phyloP scores from a whole-genome alignment of 1,284 basidiomycete genomes.

The Cryptococcus sp. region DNA sequence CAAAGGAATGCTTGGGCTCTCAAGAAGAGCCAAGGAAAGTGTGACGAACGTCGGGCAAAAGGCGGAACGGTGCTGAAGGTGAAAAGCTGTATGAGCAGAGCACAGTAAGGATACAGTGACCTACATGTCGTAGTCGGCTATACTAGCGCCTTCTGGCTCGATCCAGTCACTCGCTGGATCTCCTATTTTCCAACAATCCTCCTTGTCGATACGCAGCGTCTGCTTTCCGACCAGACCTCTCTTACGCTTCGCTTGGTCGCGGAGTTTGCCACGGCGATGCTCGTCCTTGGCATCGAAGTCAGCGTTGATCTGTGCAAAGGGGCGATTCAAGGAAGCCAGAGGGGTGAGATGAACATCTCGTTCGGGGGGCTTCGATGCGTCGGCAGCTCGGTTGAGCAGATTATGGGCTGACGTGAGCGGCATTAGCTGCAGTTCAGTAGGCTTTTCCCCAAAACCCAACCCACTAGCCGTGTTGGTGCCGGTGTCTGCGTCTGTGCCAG shows the following conservation, averaged over 20 bases:
- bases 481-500: too few species aligned
- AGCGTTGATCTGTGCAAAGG: too few species aligned
- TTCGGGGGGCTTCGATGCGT: too few species aligned
- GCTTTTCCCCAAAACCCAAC: too few species aligned
- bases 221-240: background rate
- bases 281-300: background rate
- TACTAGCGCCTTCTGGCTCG: slow-evolving; percentile 32
- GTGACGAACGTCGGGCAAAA: slow-evolving; percentile 35
- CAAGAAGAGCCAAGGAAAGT: background rate
- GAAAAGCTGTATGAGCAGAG: too few species aligned
- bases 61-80: slow-evolving; percentile 30
- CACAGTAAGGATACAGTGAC: slow-evolving; percentile 4
- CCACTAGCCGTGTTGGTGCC: too few species aligned
- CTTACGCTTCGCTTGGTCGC: background rate
- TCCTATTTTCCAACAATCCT: slow-evolving; percentile 41
- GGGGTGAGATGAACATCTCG: too few species aligned
- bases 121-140: slow-evolving; percentile 27
- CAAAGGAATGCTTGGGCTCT: background rate
- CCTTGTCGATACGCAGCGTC: slow-evolving; percentile 10
- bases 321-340: too few species aligned
- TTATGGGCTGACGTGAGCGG: too few species aligned
- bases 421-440: too few species aligned
- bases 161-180: slow-evolving; percentile 22
- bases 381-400: too few species aligned
- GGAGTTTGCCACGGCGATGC: background rate